Base-by-base conservation (phyloP, 2,329 filamentous ascomycete genomes). In the Calonectria hawksworthii region DNA sequence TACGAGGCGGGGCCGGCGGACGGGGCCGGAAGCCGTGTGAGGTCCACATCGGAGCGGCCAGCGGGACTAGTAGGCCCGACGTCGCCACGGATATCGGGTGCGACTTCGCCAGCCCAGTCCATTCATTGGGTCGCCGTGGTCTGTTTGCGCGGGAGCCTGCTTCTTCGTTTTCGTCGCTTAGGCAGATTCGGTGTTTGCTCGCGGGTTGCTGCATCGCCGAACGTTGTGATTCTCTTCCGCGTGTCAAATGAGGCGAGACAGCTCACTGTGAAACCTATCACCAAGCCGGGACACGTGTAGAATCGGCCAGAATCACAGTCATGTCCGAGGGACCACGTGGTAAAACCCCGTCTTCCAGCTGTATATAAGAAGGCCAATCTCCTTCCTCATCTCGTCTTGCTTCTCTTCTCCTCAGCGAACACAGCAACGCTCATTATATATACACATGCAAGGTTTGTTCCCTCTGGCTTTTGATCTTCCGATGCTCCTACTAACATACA, bases 161-260 rank as follows among this genome's bases (percentile, higher is more conserved):
- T 41, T 41, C n/a, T 63, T 63, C 54, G 11, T 63, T 63, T 41
- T 63, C 56, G 56, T 63, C 56, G 56, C 56, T 63, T 41, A 41
- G 18, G 23, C 36, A 63, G 7, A 7, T 28, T 26, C 56, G 56
- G n/a, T 21, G 56, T 63, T 63, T 63, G 56, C 56, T 10, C 56
- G 26, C 56, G 56, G 56, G 56, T 38, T 21, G 14, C 9, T 63
- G 56, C 34, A 23, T 41, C 23, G 23, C 56, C 56, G 18, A 38
- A 18, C 56, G 21, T 28, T 16, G 34, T 28, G 13, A n/a, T 63
- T 38, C 14, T 11, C 13, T 41, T 38, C 34, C 34, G 34, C 11
- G 23, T 63, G 34, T 26, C 21, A 63, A 41, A 38, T 38, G 54
- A 28, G 56, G 23, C 56, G n/a, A 41, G 56, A 36, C 56, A 61